Conservation (phyloP, 108 stramenopile genomes). For the Conticribra weissflogii region DNA sequence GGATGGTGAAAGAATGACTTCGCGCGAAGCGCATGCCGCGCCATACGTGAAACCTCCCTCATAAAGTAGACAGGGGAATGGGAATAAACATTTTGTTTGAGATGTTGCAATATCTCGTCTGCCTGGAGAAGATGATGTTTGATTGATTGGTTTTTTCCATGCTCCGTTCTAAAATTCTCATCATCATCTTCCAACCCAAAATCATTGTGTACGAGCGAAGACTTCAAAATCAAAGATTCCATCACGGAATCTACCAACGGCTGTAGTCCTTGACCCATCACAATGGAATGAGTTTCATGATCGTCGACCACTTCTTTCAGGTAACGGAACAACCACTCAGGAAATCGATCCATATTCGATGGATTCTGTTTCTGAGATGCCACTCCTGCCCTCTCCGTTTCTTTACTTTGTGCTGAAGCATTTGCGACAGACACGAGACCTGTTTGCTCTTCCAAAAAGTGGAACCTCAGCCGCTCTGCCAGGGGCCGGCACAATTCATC, state of each 20-base stretch:
- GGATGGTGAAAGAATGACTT: slow-evolving; percentile 74
- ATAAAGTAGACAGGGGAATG: slow-evolving; percentile 45
- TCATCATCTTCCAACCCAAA: neutral
- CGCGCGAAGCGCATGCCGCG: slow-evolving; percentile 62
- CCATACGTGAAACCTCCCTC: slow-evolving; percentile 61
- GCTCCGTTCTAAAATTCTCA: neutral
- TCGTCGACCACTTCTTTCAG: slow-evolving; percentile 57
- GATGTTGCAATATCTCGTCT: slow-evolving; percentile 9
- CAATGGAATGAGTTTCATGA: slow-evolving; percentile 32
- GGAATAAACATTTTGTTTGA: slow-evolving; percentile 18
- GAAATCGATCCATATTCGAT: slow-evolving; percentile 67
- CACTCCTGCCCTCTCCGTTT: neutral
- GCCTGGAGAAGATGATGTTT: neutral
- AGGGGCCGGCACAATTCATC: slow-evolving; percentile 60
- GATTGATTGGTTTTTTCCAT: neutral
- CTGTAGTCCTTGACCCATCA: slow-evolving; percentile 23
- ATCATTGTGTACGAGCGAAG: neutral
- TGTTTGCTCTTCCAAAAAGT: slow-evolving; percentile 65
- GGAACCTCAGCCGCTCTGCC: slow-evolving; percentile 57
- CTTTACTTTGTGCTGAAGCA: neutral
- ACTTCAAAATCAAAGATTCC: slow-evolving; percentile 23
- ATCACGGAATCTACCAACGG: slow-evolving; percentile 37
- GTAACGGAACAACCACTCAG: slow-evolving; percentile 79
- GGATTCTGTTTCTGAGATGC: neutral
- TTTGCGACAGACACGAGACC: neutral